Conservation (phyloP, 768 basidiomycete genomes). For the Lentinus brumalis region DNA sequence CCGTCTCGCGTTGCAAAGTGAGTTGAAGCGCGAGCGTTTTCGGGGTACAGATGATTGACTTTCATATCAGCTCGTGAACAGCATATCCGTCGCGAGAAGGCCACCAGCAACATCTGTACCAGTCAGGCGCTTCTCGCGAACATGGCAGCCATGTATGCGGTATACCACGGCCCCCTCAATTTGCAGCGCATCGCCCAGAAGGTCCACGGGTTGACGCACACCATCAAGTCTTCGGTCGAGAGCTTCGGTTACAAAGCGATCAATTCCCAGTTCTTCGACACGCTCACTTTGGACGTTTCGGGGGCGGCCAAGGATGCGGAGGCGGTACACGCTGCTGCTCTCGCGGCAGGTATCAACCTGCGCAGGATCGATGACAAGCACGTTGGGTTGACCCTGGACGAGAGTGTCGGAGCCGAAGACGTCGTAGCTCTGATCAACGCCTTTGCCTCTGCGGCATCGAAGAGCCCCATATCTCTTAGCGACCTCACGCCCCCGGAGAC, state of each 20-base stretch:
- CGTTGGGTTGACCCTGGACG: conserved; percentile 92
- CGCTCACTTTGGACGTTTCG: conserved; percentile 77
- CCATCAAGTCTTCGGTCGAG: conserved; percentile 69
- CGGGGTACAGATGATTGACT: no score
- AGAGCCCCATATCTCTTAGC: conserved; percentile 46
- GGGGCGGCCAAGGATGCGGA: conserved; percentile 54
- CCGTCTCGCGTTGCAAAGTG: conserved; percentile 91
- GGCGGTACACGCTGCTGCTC: conserved; percentile 69
- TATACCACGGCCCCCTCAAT: conserved; percentile 93
- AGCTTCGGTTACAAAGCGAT: conserved; percentile 71
- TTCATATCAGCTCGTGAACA: conserved; percentile 80
- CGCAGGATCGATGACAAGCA: conserved; percentile 70
- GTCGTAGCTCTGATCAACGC: conserved; percentile 78
- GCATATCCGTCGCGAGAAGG: conserved; percentile 96
- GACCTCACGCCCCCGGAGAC: conserved; percentile 46
- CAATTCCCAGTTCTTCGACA: conserved; percentile 89
- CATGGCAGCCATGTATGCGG: conserved; percentile 98
- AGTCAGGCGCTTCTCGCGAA: conserved; percentile 97
- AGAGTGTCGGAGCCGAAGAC: conserved; percentile 79
- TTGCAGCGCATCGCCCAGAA: conserved; percentile 83
- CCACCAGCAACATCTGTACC: conserved; percentile 98
- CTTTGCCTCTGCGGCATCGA: conserved; percentile 69
- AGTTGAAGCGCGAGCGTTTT: conserved; percentile 27
- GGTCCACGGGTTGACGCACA: conserved; percentile 85
- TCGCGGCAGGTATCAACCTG: conserved; percentile 76